Percentiles rank a stretch among this genome's conserved stretches.
Conservation (phyloP, 208 protist species). For the Leishmania major region DNA sequence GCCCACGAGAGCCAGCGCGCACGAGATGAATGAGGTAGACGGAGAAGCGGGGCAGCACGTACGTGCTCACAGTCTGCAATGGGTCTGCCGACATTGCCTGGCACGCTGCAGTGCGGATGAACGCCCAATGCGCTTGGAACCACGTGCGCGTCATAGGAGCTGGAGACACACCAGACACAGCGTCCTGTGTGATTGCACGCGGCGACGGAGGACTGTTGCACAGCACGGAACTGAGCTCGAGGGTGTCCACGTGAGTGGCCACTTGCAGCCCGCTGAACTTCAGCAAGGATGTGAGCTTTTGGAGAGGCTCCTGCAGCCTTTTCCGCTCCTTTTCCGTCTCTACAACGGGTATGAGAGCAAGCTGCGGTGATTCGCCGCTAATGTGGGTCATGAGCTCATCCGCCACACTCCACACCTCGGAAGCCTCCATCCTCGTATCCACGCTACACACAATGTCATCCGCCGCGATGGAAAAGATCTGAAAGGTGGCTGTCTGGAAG, state of each 20-base stretch:
- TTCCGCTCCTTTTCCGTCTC: slow-evolving; percentile 43
- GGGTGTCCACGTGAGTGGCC: slow-evolving; percentile 62
- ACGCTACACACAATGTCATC: slow-evolving; percentile 40
- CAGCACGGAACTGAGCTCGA: slow-evolving; percentile 48
- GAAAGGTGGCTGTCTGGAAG: slow-evolving; percentile 20
- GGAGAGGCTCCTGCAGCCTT: slow-evolving; percentile 33
- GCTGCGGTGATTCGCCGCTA: slow-evolving; percentile 25
- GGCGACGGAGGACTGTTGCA: slow-evolving; percentile 31
- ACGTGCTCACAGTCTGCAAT: slow-evolving; percentile 42
- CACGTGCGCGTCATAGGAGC: slow-evolving; percentile 35
- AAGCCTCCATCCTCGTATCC: background rate
- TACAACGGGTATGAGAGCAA: slow-evolving; percentile 69
- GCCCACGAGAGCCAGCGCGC: slow-evolving; percentile 60
- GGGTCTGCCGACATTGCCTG: slow-evolving; percentile 51
- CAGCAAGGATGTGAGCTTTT: slow-evolving; percentile 34
- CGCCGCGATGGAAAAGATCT: slow-evolving; percentile 51
- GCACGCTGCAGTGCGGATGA: slow-evolving; percentile 73
- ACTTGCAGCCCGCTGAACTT: slow-evolving; percentile 58
- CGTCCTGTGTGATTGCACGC: slow-evolving; percentile 24
- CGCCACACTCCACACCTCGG: slow-evolving; percentile 42
- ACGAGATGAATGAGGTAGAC: slow-evolving; percentile 89
- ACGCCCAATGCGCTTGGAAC: slow-evolving; percentile 65
- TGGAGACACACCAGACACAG: slow-evolving; percentile 14
- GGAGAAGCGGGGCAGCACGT: slow-evolving; percentile 57
- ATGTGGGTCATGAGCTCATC: slow-evolving; percentile 70